Evolutionary conservation across 495 filamentous ascomycete genomes (phyloP).

Genomic region (Xylaria longipes): DNA sequence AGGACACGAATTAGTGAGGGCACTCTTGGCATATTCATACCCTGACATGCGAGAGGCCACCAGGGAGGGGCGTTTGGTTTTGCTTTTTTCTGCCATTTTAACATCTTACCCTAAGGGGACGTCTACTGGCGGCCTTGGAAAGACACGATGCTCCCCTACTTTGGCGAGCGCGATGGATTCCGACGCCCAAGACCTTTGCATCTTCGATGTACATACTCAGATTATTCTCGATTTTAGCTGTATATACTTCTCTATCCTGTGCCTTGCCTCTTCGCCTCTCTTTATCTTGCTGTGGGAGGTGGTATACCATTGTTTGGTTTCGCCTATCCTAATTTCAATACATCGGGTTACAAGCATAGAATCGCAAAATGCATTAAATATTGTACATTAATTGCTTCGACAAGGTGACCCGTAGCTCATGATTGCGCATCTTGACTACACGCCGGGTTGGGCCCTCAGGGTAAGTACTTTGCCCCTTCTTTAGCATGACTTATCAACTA

Average conservation of each 20-base stretch:
- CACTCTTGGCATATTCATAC: conserved; percentile 10
- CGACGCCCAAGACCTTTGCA: conserved; percentile 4
- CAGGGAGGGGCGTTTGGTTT: conserved; percentile 15
- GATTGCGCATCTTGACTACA: not conserved
- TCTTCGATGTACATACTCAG: conserved; percentile 26
- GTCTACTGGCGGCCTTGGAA: conserved; percentile 5
- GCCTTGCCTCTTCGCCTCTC: not conserved
- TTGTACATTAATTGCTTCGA: not conserved
- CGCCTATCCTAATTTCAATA: not conserved
- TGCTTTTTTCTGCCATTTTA: conserved; percentile 16
- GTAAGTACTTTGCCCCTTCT: not conserved
- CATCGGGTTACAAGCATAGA: not conserved
- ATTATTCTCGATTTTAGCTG: conserved; percentile 25
- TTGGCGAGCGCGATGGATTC: not conserved
- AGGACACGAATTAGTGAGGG: conserved; percentile 20
- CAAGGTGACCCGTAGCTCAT: not conserved
- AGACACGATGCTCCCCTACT: not conserved
- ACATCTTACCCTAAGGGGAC: conserved; percentile 15
- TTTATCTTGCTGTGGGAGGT: not conserved
- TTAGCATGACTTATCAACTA: not conserved
- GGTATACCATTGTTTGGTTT: not conserved
- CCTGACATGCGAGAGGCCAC: conserved; percentile 18
- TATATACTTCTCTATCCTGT: conserved; percentile 20
- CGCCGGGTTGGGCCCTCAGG: not conserved
- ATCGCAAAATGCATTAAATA: not conserved